These are phyloP conservation scores for Akanthomyces uredinophilus DNA, from an alignment of 2,329 filamentous ascomycete species.

Conservation along the genomic window DNA sequence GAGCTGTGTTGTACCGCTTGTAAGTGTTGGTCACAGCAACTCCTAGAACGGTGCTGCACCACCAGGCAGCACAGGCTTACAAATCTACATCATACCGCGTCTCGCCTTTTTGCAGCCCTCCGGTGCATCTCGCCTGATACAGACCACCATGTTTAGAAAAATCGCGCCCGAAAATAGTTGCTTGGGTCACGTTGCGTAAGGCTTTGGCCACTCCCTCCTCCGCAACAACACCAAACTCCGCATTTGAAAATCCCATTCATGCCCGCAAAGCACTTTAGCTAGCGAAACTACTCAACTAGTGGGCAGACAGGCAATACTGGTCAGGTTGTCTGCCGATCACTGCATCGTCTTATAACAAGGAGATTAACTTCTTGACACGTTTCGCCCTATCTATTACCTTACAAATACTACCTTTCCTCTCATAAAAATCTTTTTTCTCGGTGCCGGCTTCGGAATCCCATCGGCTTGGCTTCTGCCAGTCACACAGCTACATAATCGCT, in stretches of 20 bases:
- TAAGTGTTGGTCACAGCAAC: no score
- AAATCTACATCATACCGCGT: background rate
- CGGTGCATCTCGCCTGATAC: background rate
- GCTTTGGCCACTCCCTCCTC: background rate
- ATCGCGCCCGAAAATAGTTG: background rate
- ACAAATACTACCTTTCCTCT: background rate
- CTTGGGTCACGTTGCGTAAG: background rate
- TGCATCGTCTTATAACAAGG: background rate
- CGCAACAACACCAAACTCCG: conserved; percentile 1
- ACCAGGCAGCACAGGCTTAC: background rate
- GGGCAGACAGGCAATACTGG: background rate
- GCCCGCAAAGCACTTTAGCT: background rate
- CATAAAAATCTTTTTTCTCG: background rate
- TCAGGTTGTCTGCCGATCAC: background rate
- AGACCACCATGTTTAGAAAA: background rate
- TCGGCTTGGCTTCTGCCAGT: background rate
- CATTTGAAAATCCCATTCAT: background rate
- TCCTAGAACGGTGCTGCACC: background rate
- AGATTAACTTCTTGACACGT: background rate
- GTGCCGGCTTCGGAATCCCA: background rate
- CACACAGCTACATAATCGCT: background rate
- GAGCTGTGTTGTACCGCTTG: no score
- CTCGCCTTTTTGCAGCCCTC: background rate
- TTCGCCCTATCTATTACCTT: background rate
- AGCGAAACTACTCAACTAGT: background rate